phyloP scores from a whole-genome alignment of 2,329 filamentous ascomycete genomes.

The Myriosclerotinia scirpicola region DNA sequence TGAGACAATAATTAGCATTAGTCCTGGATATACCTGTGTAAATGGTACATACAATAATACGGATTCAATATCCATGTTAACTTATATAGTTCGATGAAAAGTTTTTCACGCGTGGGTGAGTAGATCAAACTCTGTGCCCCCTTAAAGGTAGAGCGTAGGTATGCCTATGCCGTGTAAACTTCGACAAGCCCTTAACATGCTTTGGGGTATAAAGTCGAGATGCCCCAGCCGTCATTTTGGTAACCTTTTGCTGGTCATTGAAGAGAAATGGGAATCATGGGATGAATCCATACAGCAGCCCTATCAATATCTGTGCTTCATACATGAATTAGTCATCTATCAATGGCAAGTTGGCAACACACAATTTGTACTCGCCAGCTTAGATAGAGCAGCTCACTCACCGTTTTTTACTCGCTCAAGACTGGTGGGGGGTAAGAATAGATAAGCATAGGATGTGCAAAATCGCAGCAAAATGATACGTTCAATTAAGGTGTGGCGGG shows the following conservation, averaged over 20 bases:
- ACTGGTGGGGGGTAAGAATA: not conserved
- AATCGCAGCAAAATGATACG: slow-evolving; percentile 8
- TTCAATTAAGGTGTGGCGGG: slow-evolving; percentile 24
- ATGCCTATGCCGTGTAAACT: not conserved
- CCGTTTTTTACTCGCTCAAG: not conserved
- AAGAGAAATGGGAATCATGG: slow-evolving; percentile 3
- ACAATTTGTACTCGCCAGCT: not conserved
- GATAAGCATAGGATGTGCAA: not conserved
- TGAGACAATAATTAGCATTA: no score
- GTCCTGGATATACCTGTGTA: no score
- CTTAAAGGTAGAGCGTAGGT: not conserved
- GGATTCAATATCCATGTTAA: not conserved
- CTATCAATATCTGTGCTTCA: not conserved
- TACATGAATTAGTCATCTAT: slow-evolving; percentile 7
- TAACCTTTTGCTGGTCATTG: not conserved
- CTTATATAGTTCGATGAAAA: no score
- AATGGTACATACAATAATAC: not conserved
- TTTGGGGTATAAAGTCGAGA: slow-evolving; percentile 4
- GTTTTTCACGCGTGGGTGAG: no score
- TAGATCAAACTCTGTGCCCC: slow-evolving; percentile 7
- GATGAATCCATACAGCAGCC: not conserved
- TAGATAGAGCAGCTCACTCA: not conserved
- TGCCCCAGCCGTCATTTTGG: not conserved
- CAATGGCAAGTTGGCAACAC: not conserved
- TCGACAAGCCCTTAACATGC: not conserved